Conservation (phyloP, 2,329 filamentous ascomycete genomes). For the Xylaria sp. region DNA sequence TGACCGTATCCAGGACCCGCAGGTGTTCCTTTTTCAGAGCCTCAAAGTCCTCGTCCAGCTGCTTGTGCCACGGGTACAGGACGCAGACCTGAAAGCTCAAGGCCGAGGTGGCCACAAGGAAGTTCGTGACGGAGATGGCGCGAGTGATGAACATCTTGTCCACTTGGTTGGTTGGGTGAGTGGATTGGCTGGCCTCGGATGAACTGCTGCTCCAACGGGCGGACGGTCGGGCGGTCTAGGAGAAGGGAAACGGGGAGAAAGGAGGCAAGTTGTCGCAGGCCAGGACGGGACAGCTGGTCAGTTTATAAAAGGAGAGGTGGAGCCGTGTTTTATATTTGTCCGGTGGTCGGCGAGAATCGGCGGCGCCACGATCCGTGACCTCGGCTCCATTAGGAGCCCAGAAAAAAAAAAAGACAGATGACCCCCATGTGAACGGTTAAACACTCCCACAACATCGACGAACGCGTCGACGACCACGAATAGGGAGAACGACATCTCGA, state of each 20-base stretch:
- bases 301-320: conserved; percentile 29
- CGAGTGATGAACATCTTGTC: conserved; percentile 54
- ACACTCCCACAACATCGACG: background rate
- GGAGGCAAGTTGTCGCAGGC: conserved; percentile 5
- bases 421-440: conserved; percentile 1
- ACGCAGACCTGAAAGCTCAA: conserved; percentile 76
- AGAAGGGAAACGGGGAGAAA: background rate
- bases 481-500: background rate
- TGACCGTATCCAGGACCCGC: conserved; percentile 54
- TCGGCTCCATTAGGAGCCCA: background rate
- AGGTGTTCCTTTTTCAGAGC: conserved; percentile 68
- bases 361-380: background rate
- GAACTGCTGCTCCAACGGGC: background rate
- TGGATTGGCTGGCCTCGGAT: background rate
- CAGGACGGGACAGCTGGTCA: conserved; percentile 11
- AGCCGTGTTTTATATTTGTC: conserved; percentile 16
- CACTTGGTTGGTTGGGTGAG: background rate
- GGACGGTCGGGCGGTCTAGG: conserved; percentile 6
- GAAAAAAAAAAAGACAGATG: background rate
- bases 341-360: conserved; percentile 34
- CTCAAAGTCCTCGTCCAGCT: conserved; percentile 71
- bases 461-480: background rate
- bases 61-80: conserved; percentile 76
- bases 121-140: conserved; percentile 70
- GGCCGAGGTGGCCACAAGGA: conserved; percentile 72